phyloP scores from a whole-genome alignment of 345 rosid species.

The Triadica sebifera region DNA sequence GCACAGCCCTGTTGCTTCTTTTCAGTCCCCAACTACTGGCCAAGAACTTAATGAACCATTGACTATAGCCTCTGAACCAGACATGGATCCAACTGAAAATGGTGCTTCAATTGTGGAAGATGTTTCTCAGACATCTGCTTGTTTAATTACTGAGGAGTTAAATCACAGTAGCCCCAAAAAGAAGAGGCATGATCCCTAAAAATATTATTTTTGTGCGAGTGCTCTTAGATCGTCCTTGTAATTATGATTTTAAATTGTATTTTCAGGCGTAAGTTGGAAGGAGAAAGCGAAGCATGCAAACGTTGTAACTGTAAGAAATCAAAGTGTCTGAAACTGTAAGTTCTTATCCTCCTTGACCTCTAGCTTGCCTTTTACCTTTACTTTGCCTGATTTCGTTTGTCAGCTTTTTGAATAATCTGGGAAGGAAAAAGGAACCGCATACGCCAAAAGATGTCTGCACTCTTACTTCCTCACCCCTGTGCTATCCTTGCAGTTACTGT shows the following conservation, averaged over 20 bases:
- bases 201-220: neutral
- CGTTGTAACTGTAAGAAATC: constrained; percentile 97
- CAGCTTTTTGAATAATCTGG: neutral
- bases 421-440: neutral
- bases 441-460: neutral
- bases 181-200: constrained; percentile 52
- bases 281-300: constrained; percentile 73
- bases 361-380: neutral
- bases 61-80: constrained; percentile 42
- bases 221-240: neutral
- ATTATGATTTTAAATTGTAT: constrained; percentile 13
- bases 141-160: constrained; percentile 50
- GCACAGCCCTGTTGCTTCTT: constrained; percentile 39
- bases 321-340: constrained; percentile 98
- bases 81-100: constrained; percentile 38
- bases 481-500: constrained; percentile 65
- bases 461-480: neutral
- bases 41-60: constrained; percentile 46
- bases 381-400: neutral
- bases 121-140: constrained; percentile 41
- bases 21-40: constrained; percentile 29
- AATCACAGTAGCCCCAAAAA: constrained; percentile 72
- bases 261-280: constrained; percentile 69
- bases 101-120: constrained; percentile 43
- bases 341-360: constrained; percentile 5